A percentile compares a stretch with the other conserved stretches of the same genome.
These are phyloP conservation scores for Basipetospora chlamydospora DNA, from an alignment of 2,329 filamentous ascomycete genomes.

Conservation along the genomic window DNA sequence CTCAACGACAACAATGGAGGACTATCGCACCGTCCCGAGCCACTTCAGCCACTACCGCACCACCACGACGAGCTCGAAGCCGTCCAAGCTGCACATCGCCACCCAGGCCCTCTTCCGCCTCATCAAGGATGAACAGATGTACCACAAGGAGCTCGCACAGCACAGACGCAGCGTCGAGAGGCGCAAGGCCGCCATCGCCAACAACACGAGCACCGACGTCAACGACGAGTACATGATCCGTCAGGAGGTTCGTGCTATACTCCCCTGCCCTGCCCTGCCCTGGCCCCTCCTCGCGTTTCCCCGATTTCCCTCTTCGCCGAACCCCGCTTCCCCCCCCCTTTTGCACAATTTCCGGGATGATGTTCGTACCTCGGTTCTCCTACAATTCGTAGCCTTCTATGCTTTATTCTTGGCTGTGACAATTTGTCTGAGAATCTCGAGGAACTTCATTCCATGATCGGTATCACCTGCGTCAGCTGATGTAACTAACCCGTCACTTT, in stretches of 20 bases:
- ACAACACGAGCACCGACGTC: constrained; percentile 45
- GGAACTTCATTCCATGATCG: no score
- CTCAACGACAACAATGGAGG: no score
- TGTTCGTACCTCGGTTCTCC: no score
- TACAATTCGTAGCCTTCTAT: no score
- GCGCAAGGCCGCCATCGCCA: constrained; percentile 29
- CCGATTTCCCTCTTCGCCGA: neutral
- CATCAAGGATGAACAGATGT: constrained; percentile 81
- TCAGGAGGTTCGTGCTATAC: constrained; percentile 55
- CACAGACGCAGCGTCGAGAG: constrained; percentile 60
- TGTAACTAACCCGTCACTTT: constrained; percentile 3
- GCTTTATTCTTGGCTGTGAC: no score
- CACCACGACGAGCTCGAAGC: constrained; percentile 14
- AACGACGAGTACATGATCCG: constrained; percentile 69
- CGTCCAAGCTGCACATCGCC: constrained; percentile 62
- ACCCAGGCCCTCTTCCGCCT: constrained; percentile 69
- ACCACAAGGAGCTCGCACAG: constrained; percentile 69
- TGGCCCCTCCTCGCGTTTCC: neutral
- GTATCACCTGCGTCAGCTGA: neutral
- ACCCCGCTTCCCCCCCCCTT: neutral
- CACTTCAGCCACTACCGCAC: neutral
- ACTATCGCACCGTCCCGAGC: no score
- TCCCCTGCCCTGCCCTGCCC: neutral
- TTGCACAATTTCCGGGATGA: no score
- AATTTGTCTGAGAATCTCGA: no score